These are phyloP conservation scores for Coemansia sp. DNA, from an alignment of 371 early-diverging fungal species.

Conservation along the genomic window DNA sequence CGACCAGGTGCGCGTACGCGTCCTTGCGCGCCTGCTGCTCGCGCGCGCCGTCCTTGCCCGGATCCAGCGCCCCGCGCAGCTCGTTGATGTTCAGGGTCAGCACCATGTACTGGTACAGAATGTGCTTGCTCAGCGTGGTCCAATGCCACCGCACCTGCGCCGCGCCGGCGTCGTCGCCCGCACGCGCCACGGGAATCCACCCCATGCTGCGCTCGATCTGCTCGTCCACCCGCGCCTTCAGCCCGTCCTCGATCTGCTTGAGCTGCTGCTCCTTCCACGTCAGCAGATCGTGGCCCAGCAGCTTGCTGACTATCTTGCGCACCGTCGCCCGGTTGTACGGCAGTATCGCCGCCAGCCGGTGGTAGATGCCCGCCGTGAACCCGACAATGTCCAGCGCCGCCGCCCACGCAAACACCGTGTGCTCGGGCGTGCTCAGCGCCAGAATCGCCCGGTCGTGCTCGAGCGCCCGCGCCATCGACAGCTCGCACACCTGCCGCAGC, in stretches of 20 bases:
- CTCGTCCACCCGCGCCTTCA: constrained; percentile 47
- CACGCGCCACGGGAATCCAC: constrained; percentile 41
- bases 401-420: constrained; percentile 46
- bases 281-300: constrained; percentile 38
- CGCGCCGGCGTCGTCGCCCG: constrained; percentile 18
- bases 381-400: constrained; percentile 51
- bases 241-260: constrained; percentile 49
- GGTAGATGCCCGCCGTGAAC: constrained; percentile 41
- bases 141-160: constrained; percentile 52
- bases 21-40: constrained; percentile 53
- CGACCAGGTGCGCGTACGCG: constrained; percentile 49
- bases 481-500: constrained; percentile 49
- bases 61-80: constrained; percentile 27
- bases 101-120: constrained; percentile 52
- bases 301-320: constrained; percentile 52
- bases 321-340: constrained; percentile 52
- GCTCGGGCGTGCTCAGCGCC: constrained; percentile 38
- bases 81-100: constrained; percentile 47
- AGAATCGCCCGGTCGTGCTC: constrained; percentile 48
- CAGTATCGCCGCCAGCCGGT: constrained; percentile 30
- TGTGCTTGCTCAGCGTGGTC: constrained; percentile 53
- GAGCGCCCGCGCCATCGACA: constrained; percentile 48
- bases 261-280: constrained; percentile 52
- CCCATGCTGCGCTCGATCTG: constrained; percentile 46
- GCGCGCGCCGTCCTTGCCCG: constrained; percentile 38